Conservation (phyloP, 2,329 filamentous ascomycete species). For the Fusarium mundagurra region DNA sequence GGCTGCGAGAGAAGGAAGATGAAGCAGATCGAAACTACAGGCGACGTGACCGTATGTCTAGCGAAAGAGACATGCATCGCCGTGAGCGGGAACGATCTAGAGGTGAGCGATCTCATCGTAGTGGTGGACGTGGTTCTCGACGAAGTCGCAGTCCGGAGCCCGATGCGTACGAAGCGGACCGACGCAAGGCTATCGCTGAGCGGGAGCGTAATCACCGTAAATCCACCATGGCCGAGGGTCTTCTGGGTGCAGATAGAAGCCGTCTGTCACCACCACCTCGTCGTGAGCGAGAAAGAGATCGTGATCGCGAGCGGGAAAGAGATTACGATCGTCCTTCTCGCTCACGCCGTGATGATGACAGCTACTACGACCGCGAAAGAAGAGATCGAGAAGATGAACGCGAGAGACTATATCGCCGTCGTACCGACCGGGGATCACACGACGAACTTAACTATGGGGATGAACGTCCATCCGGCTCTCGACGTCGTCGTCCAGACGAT, state of each 20-base stretch:
- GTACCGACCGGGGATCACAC: constrained; percentile 77
- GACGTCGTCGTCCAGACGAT: constrained; percentile 81
- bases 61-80: constrained; percentile 65
- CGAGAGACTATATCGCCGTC: constrained; percentile 86
- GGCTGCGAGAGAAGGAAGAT: constrained; percentile 90
- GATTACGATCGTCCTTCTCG: constrained; percentile 62
- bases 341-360: constrained; percentile 69
- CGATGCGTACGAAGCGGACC: constrained; percentile 94
- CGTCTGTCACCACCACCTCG: constrained; percentile 51
- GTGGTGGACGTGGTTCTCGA: constrained; percentile 65
- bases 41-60: constrained; percentile 65
- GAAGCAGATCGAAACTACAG: constrained; percentile 74
- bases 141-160: constrained; percentile 89
- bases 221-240: constrained; percentile 72
- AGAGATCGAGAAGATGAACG: constrained; percentile 90
- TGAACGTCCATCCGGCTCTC: constrained; percentile 70
- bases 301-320: constrained; percentile 43
- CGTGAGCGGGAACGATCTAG: constrained; percentile 68
- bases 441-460: constrained; percentile 95
- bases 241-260: constrained; percentile 63
- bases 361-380: constrained; percentile 85
- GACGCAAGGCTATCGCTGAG: constrained; percentile 91
- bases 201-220: constrained; percentile 94
- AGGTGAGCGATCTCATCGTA: constrained; percentile 72
- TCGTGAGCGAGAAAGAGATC: constrained; percentile 29